Base-by-base conservation (phyloP, 1,139 yeast genomes). In the Pneumocystis oryctolagi region DNA sequence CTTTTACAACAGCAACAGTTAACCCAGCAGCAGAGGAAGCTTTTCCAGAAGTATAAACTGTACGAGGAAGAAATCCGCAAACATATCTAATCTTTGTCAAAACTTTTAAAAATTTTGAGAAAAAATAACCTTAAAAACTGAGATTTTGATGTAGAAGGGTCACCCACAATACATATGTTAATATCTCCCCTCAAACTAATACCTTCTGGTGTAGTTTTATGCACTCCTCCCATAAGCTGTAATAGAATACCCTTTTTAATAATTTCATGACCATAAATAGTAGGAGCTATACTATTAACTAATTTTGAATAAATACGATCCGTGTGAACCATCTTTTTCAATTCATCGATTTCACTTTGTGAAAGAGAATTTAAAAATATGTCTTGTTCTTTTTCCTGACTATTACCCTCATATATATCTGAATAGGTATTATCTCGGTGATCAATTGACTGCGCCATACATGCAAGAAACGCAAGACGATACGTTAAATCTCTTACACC, bases 1-100 rank as follows among this genome's bases (percentile, higher is more conserved):
- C 99, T 73, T 85, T 88, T 20, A 92, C 96, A 34, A 92, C 99
- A 0, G 97, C 96, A 0, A 98, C 99, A 1, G 99, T 92, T 70
- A 92, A 80, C 78, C 98, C 98, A 16, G 99, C 99, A 2, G 99
- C 99, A 1, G 97, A 84, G 0, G 97, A 90, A 0, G 99, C 98
- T 72, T 92, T 92, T 74, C 99, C 99, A 0, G 97, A 90, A 0
- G 99, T 94, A 72, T 94, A 92, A 53, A 92, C 90, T 0, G 97
- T 89, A 70, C 99, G 81, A 34, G 98, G 97, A 47, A 95, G 82
- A 73, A 92, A 89, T 1, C 87, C 84, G 70, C 92, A 87, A 18
- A 92, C 96, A 73, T 94, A 94, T 12, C 55, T 47, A 47, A 2
- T 2, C 25, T 20, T 1, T 6, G 16, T 47, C 12, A 25, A 28